A percentile compares a stretch with the other conserved stretches of the same genome.
These are phyloP conservation scores for Paradendryphiella salina DNA, from an alignment of 2,329 filamentous ascomycete genomes.

Conservation along the genomic window DNA sequence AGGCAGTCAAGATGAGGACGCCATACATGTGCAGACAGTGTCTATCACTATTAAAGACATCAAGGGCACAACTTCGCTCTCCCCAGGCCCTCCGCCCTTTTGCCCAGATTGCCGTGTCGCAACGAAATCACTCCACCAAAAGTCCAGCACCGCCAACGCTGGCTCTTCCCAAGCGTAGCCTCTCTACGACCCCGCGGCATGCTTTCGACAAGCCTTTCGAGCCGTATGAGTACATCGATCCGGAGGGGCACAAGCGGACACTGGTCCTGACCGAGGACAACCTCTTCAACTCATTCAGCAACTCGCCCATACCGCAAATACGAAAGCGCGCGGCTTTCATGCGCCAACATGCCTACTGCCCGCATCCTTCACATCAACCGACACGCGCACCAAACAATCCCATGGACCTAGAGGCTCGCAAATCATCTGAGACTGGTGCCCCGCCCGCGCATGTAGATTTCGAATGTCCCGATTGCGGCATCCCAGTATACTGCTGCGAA, in stretches of 20 bases:
- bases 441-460: conserved; percentile 84
- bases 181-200: conserved; percentile 39
- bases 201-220: conserved; percentile 38
- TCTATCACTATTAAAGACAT: conserved; percentile 39
- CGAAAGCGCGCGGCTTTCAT: conserved; percentile 87
- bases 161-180: conserved; percentile 29
- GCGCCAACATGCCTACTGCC: conserved; percentile 89
- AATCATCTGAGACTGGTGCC: conserved; percentile 58
- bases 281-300: conserved; percentile 89
- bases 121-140: conserved; percentile 43
- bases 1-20: conserved; percentile 41
- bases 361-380: conserved; percentile 82
- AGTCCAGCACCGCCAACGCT: conserved; percentile 30
- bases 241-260: conserved; percentile 40
- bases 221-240: conserved; percentile 43
- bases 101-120: conserved; percentile 28
- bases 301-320: conserved; percentile 87
- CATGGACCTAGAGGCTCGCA: conserved; percentile 64
- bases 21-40: conserved; percentile 50
- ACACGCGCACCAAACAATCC: conserved; percentile 69
- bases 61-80: conserved; percentile 34
- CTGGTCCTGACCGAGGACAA: conserved; percentile 69
- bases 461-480: conserved; percentile 93
- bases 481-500: conserved; percentile 91
- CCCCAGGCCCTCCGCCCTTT: conserved; percentile 29